phyloP scores from a whole-genome alignment of 2,329 filamentous ascomycete genomes.

The Graphilbum sp. region DNA sequence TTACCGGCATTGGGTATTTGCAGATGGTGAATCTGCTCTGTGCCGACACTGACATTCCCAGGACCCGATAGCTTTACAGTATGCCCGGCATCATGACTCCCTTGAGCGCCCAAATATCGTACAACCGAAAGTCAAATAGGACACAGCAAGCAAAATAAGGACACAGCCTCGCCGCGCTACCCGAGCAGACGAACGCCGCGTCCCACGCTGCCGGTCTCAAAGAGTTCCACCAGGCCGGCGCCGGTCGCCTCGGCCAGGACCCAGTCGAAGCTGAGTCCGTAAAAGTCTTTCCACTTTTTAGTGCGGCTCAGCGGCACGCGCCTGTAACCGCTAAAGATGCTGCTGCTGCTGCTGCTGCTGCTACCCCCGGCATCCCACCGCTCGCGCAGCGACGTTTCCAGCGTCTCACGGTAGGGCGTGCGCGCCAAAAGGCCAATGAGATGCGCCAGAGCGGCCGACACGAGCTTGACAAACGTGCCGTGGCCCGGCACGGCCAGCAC shows the following conservation, averaged over 20 bases:
- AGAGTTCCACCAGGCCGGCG: constrained; percentile 53
- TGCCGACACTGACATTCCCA: too few relatives aligned
- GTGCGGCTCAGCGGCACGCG: constrained; percentile 42
- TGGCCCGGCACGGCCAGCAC: constrained; percentile 50
- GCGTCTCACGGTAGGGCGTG: constrained; percentile 45
- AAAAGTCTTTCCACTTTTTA: constrained; percentile 54
- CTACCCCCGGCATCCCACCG: constrained; percentile 49
- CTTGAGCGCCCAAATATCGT: too few relatives aligned
- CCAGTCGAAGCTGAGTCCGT: constrained; percentile 56
- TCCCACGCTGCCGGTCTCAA: constrained; percentile 61
- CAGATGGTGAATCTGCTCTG: too few relatives aligned
- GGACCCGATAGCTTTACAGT: too few relatives aligned
- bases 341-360: constrained; percentile 26
- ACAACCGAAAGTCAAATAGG: too few relatives aligned
- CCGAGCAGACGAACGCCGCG: constrained; percentile 35
- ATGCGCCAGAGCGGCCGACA: constrained; percentile 44
- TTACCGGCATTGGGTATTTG: too few relatives aligned
- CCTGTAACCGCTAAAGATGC: constrained; percentile 30
- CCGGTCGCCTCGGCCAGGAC: constrained; percentile 55
- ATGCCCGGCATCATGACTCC: too few relatives aligned
- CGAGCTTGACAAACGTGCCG: constrained; percentile 50
- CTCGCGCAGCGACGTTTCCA: constrained; percentile 44
- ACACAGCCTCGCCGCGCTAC: not conserved
- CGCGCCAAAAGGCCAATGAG: constrained; percentile 41
- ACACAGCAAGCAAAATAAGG: too few relatives aligned